phyloP scores from a whole-genome alignment of 1,139 yeast genomes.

The Yamadazyma epiphylla region DNA sequence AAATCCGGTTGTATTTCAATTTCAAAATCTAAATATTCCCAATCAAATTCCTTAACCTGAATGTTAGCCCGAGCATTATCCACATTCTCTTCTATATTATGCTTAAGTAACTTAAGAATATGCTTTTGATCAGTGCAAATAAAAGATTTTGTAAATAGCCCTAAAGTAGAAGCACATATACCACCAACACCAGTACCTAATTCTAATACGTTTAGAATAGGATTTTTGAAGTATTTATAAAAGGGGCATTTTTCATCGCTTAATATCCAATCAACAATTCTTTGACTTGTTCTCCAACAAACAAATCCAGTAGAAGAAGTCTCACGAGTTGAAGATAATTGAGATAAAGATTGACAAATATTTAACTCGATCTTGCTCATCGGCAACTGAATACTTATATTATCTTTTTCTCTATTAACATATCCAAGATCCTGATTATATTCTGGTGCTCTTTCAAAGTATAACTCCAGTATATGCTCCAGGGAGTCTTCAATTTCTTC shows the following conservation, averaged over 20 bases:
- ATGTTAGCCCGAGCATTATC: conserved; percentile 16
- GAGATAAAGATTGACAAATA: conserved; percentile 41
- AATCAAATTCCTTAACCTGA: conserved; percentile 54
- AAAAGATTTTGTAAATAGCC: conserved; percentile 30
- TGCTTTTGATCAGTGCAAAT: conserved; percentile 64
- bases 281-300: conserved; percentile 56
- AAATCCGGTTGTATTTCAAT: conserved; percentile 29
- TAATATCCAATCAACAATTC: conserved; percentile 52
- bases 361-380: conserved; percentile 24
- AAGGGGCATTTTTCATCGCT: conserved; percentile 21
- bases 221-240: conserved; percentile 8
- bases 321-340: conserved; percentile 33
- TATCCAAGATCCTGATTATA: conserved; percentile 46
- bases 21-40: conserved; percentile 52
- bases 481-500: conserved; percentile 9
- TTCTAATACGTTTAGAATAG: conserved; percentile 40
- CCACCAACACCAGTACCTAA: conserved; percentile 69
- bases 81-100: conserved; percentile 42
- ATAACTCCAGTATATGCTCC: conserved; percentile 49
- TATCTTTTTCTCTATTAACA: conserved; percentile 31
- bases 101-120: conserved; percentile 45
- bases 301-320: conserved; percentile 66
- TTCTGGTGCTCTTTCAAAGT: conserved; percentile 18
- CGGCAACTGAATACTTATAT: conserved; percentile 30
- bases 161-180: conserved; percentile 45